phyloP scores from a whole-genome alignment of 2,329 filamentous ascomycete species.

The Colletotrichum falcatum region DNA sequence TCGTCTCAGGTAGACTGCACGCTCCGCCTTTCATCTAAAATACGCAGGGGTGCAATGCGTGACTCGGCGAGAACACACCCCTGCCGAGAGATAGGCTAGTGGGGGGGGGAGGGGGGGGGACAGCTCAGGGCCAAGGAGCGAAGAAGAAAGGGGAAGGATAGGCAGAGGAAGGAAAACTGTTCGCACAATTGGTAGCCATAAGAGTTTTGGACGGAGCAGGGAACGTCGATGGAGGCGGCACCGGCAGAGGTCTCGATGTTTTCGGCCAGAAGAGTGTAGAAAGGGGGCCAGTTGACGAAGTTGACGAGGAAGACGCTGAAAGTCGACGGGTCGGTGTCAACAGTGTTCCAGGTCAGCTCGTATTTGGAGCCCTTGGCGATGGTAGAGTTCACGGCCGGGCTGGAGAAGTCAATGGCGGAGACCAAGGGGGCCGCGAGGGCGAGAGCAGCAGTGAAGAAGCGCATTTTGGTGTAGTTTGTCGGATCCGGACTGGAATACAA shows the following conservation, averaged over 20 bases:
- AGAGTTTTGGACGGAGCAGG: conserved; percentile 51
- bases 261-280: conserved; percentile 52
- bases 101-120: no score
- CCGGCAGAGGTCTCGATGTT: conserved; percentile 50
- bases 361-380: conserved; percentile 50
- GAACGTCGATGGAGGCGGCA: conserved; percentile 51
- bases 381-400: conserved; percentile 52
- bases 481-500: conserved; percentile 32
- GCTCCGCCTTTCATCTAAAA: conserved; percentile 25
- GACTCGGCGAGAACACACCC: neutral
- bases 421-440: conserved; percentile 48
- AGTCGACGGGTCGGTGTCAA: conserved; percentile 54
- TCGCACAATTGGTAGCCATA: conserved; percentile 55
- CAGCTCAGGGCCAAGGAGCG: conserved; percentile 2
- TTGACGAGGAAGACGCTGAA: conserved; percentile 59
- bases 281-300: conserved; percentile 58
- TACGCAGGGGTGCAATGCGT: conserved; percentile 4
- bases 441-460: conserved; percentile 45
- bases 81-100: conserved; percentile 1
- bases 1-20: neutral
- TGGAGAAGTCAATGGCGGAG: conserved; percentile 48
- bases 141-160: conserved; percentile 34
- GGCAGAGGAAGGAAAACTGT: conserved; percentile 3
- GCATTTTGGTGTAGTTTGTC: conserved; percentile 43
- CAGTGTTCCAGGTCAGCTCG: conserved; percentile 52